phyloP scores from a whole-genome alignment of 1,139 yeast genomes.

The Kodamaea sp. region DNA sequence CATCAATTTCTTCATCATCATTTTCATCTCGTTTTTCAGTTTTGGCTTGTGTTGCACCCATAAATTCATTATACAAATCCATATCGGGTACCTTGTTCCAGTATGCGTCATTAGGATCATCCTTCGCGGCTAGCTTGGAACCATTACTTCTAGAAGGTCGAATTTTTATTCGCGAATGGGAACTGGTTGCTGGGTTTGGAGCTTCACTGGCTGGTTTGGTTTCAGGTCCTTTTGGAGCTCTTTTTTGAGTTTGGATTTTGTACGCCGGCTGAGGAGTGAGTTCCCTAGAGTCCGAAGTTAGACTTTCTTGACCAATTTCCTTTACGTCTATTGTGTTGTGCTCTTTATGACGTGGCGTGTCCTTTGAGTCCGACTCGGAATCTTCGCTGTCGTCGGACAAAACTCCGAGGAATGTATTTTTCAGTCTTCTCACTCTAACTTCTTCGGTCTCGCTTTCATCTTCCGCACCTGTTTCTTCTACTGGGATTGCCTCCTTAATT shows the following conservation, averaged over 20 bases:
- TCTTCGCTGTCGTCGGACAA: conserved; percentile 9
- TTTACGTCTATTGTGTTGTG: not conserved
- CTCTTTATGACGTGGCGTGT: not conserved
- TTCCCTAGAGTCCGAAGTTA: not conserved
- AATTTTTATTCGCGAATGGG: not conserved
- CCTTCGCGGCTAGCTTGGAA: no score
- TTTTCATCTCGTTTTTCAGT: not conserved
- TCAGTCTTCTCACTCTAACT: conserved; percentile 1
- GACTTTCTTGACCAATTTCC: not conserved
- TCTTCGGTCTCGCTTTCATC: conserved; percentile 1
- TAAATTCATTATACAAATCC: conserved; percentile 24
- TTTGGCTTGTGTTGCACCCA: conserved; percentile 14
- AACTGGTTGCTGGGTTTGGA: not conserved
- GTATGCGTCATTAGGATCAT: conserved; percentile 26
- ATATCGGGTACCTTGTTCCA: conserved; percentile 29
- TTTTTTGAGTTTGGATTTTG: not conserved
- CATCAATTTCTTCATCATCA: no score
- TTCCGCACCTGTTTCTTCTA: not conserved
- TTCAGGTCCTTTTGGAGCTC: not conserved
- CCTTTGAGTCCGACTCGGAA: not conserved
- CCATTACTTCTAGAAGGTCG: not conserved
- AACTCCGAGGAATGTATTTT: conserved; percentile 9
- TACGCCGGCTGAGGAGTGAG: not conserved
- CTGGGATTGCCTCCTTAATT: not conserved
- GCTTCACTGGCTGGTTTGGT: not conserved